These are phyloP conservation scores for Vitis cinerea DNA, from an alignment of 164 flowering plant genomes.

Conservation along the genomic window DNA sequence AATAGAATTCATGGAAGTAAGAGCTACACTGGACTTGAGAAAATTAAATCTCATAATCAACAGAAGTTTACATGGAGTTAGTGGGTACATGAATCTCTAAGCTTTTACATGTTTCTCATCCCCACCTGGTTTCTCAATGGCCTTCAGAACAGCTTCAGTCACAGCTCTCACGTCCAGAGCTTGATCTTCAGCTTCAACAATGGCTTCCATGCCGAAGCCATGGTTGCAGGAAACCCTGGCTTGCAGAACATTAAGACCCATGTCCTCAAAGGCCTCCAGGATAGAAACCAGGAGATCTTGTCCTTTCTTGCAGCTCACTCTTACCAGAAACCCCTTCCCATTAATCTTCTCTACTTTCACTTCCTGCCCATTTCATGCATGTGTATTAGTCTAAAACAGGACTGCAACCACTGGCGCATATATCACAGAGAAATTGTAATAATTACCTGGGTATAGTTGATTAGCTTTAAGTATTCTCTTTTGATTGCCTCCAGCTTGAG, in stretches of 20 bases:
- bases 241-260: constrained; percentile 50
- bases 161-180: constrained; percentile 27
- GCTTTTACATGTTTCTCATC: background rate
- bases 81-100: background rate
- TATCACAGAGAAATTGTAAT: constrained; percentile 4
- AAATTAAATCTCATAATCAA: too few species aligned
- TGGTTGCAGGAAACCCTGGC: constrained; percentile 46
- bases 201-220: constrained; percentile 55
- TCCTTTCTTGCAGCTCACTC: constrained; percentile 40
- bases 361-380: constrained; percentile 22
- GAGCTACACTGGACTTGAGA: too few species aligned
- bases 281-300: constrained; percentile 43
- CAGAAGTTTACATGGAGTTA: too few species aligned
- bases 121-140: constrained; percentile 24
- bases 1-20: too few species aligned
- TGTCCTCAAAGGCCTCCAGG: constrained; percentile 46
- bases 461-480: constrained; percentile 25
- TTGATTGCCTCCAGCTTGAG: constrained; percentile 38
- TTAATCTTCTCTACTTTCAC: constrained; percentile 54
- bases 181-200: constrained; percentile 27
- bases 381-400: too few species aligned
- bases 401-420: too few species aligned
- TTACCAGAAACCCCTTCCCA: constrained; percentile 32
- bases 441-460: constrained; percentile 26
- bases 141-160: constrained; percentile 30